A percentile compares a stretch with the other conserved stretches of the same genome.
Evolutionary conservation across 208 protist genomes (phyloP).

Genomic region (Trypanosoma grayi): DNA sequence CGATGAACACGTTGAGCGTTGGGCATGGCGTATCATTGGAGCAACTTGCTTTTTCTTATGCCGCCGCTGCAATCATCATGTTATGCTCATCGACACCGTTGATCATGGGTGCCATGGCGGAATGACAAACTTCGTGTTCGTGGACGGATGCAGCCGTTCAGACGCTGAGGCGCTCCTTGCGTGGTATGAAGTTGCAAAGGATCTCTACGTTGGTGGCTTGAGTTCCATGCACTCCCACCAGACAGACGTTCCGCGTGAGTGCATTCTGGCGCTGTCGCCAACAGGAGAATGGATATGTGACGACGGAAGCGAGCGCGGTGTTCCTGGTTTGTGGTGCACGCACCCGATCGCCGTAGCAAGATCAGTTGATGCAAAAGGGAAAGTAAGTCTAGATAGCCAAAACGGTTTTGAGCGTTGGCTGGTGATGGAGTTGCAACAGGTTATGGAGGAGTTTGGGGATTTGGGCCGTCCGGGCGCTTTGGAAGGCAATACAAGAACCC

Average conservation of each 20-base stretch:
- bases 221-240: constrained; percentile 27
- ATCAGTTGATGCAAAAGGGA: constrained; percentile 27
- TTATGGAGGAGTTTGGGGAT: constrained; percentile 33
- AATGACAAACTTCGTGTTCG: constrained; percentile 17
- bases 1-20: constrained; percentile 46
- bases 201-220: constrained; percentile 43
- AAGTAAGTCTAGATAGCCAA: constrained; percentile 47
- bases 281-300: constrained; percentile 23
- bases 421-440: constrained; percentile 29
- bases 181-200: constrained; percentile 36
- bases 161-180: constrained; percentile 38
- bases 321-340: constrained; percentile 23
- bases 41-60: constrained; percentile 45
- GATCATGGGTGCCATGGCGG: constrained; percentile 36
- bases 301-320: not conserved
- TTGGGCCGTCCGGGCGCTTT: not conserved
- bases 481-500: not conserved
- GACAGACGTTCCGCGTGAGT: constrained; percentile 8
- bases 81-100: constrained; percentile 46
- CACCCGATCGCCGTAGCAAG: constrained; percentile 28
- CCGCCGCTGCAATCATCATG: constrained; percentile 40
- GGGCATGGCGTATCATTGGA: constrained; percentile 74
- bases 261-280: constrained; percentile 5
- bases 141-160: constrained; percentile 16
- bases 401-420: constrained; percentile 61